phyloP scores from a whole-genome alignment of 2,329 filamentous ascomycete genomes.

The Aspergillus versicolor region DNA sequence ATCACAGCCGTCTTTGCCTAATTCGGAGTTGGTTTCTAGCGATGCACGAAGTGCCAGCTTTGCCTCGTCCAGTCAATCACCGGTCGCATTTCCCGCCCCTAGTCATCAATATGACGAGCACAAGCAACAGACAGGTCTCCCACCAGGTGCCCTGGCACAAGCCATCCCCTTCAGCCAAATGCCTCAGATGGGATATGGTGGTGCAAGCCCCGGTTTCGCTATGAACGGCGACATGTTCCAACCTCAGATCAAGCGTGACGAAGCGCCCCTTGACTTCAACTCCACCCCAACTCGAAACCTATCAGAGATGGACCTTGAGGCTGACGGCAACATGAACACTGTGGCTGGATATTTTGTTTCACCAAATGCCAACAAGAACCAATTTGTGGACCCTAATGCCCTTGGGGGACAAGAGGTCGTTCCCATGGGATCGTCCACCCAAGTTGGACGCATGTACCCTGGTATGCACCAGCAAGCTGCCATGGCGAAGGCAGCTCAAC shows the following conservation, averaged over 20 bases:
- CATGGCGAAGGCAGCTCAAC: constrained; percentile 69
- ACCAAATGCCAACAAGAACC: constrained; percentile 44
- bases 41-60: constrained; percentile 36
- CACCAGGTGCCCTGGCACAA: constrained; percentile 76
- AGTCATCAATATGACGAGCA: constrained; percentile 95
- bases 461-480: constrained; percentile 91
- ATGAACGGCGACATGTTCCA: constrained; percentile 62
- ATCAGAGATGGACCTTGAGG: constrained; percentile 66
- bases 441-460: constrained; percentile 77
- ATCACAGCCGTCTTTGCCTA: constrained; percentile 38
- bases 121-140: constrained; percentile 91
- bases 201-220: constrained; percentile 41
- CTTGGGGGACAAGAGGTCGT: constrained; percentile 64
- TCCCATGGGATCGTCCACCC: constrained; percentile 51
- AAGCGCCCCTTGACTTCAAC: constrained; percentile 65
- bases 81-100: constrained; percentile 69
- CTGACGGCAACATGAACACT: constrained; percentile 64
- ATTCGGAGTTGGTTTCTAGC: constrained; percentile 33
- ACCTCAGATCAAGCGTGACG: constrained; percentile 35
- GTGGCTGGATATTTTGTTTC: constrained; percentile 65
- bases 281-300: constrained; percentile 56
- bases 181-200: constrained; percentile 41
- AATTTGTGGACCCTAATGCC: constrained; percentile 71
- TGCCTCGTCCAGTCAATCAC: constrained; percentile 40
- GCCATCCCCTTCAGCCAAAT: constrained; percentile 74